These are phyloP conservation scores for Auricularia cornea DNA, from an alignment of 768 basidiomycete species.

Conservation along the genomic window DNA sequence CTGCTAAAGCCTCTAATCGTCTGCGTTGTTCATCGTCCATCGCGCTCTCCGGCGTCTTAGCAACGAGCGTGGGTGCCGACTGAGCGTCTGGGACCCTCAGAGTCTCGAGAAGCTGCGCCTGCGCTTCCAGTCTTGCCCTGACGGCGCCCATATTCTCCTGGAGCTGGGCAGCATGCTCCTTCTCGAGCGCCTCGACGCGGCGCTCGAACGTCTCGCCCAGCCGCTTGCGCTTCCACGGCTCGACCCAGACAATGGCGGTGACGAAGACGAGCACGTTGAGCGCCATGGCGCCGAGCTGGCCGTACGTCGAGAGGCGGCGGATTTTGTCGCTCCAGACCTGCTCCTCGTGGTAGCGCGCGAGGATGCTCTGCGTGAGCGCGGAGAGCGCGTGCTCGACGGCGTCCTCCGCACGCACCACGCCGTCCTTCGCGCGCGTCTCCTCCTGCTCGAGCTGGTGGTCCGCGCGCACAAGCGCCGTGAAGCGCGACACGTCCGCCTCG, in stretches of 20 bases:
- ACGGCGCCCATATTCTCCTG: constrained; percentile 1
- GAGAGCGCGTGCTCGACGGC: constrained; percentile 82
- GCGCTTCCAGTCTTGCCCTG: constrained; percentile 3
- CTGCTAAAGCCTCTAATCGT: too few relatives aligned
- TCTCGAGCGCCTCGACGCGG: constrained; percentile 51
- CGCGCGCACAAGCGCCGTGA: constrained; percentile 82
- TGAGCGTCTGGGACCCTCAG: background rate
- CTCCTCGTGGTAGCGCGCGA: constrained; percentile 93
- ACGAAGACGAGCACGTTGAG: constrained; percentile 89
- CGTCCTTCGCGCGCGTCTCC: constrained; percentile 60
- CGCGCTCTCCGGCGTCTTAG: too few relatives aligned
- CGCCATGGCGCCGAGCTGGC: constrained; percentile 73
- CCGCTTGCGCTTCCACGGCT: constrained; percentile 90
- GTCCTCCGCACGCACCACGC: constrained; percentile 61
- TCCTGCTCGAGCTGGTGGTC: constrained; percentile 83
- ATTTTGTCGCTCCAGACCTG: constrained; percentile 99
- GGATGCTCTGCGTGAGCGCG: constrained; percentile 79
- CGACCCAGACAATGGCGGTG: constrained; percentile 81
- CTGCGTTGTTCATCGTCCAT: too few relatives aligned
- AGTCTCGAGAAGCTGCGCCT: constrained; percentile 7
- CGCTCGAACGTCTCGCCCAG: constrained; percentile 85
- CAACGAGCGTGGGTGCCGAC: background rate
- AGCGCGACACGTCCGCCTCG: constrained; percentile 77
- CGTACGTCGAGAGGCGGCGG: constrained; percentile 89
- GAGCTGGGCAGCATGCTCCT: constrained; percentile 36